phyloP scores from a whole-genome alignment of 306 rosid genomes.

The Fragaria vesca region DNA sequence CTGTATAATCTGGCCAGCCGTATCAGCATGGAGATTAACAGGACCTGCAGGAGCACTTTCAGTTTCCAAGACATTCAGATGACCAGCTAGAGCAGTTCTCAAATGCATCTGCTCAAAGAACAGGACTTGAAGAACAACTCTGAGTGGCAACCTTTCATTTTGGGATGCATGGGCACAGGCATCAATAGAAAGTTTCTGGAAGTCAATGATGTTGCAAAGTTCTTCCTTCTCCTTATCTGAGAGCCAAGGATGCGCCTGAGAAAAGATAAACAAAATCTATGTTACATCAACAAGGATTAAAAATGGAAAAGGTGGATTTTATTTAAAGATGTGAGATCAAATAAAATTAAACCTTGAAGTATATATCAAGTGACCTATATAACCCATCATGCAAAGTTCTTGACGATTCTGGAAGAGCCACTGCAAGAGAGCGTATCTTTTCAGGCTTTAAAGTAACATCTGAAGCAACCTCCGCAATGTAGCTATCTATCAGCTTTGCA shows the following conservation, averaged over 20 bases:
- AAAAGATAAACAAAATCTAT: slow-evolving; percentile 13
- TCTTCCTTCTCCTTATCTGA: slow-evolving; percentile 75
- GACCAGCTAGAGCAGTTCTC: slow-evolving; percentile 76
- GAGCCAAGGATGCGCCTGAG: slow-evolving; percentile 90
- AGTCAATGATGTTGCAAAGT: slow-evolving; percentile 76
- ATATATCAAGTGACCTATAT: slow-evolving; percentile 82
- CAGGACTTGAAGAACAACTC: slow-evolving; percentile 91
- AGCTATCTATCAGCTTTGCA: slow-evolving; percentile 52
- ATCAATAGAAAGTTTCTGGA: slow-evolving; percentile 80
- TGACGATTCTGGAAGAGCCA: slow-evolving; percentile 72
- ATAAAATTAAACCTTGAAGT: slow-evolving; percentile 72
- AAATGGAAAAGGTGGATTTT: background rate
- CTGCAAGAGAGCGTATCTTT: slow-evolving; percentile 46
- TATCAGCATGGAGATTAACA: slow-evolving; percentile 26
- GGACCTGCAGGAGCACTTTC: slow-evolving; percentile 67
- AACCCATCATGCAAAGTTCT: slow-evolving; percentile 83
- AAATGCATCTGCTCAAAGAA: slow-evolving; percentile 93
- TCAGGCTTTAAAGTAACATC: slow-evolving; percentile 49
- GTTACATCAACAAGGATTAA: slow-evolving; percentile 6
- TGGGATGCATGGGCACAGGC: slow-evolving; percentile 95
- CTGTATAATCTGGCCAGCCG: slow-evolving; percentile 60
- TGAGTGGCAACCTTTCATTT: slow-evolving; percentile 81
- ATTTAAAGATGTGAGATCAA: slow-evolving; percentile 22
- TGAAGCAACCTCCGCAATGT: slow-evolving; percentile 60
- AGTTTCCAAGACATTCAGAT: slow-evolving; percentile 60